A percentile compares a stretch with the other conserved stretches of the same genome.
These are phyloP conservation scores for Coleophoma cylindrospora DNA, from an alignment of 2,329 filamentous ascomycete species.

Conservation along the genomic window DNA sequence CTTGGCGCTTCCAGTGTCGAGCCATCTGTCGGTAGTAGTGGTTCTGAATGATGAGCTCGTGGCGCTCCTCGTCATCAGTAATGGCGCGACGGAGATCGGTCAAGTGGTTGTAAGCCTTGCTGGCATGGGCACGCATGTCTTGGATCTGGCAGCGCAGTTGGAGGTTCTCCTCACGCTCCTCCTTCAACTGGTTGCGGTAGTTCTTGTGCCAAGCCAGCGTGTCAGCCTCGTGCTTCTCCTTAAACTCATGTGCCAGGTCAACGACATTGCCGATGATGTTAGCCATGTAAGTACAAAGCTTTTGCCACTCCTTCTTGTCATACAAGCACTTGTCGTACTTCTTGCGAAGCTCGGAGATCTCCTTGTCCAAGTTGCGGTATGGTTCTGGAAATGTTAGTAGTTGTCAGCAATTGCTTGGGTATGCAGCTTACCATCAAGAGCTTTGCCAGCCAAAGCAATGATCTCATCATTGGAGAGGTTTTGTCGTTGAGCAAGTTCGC, in stretches of 20 bases:
- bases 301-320: conserved; percentile 55
- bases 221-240: conserved; percentile 56
- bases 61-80: conserved; percentile 49
- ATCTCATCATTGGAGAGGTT: conserved; percentile 54
- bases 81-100: conserved; percentile 51
- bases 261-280: conserved; percentile 52
- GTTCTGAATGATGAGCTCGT: conserved; percentile 48
- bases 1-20: conserved; percentile 63
- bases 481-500: conserved; percentile 47
- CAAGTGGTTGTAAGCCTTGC: conserved; percentile 50
- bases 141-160: conserved; percentile 60
- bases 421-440: conserved; percentile 46
- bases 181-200: conserved; percentile 60
- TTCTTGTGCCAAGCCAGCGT: conserved; percentile 61
- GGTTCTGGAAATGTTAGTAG: conserved; percentile 37
- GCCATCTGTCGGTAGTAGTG: conserved; percentile 51
- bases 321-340: conserved; percentile 57
- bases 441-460: conserved; percentile 48
- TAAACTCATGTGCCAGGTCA: conserved; percentile 62
- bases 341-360: conserved; percentile 56
- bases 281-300: conserved; percentile 50
- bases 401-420: neutral
- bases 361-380: conserved; percentile 54
- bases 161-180: conserved; percentile 59
- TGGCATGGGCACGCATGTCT: conserved; percentile 59